Evolutionary conservation across 495 filamentous ascomycete genomes (phyloP).

Genomic region (Ramalina intermedia): DNA sequence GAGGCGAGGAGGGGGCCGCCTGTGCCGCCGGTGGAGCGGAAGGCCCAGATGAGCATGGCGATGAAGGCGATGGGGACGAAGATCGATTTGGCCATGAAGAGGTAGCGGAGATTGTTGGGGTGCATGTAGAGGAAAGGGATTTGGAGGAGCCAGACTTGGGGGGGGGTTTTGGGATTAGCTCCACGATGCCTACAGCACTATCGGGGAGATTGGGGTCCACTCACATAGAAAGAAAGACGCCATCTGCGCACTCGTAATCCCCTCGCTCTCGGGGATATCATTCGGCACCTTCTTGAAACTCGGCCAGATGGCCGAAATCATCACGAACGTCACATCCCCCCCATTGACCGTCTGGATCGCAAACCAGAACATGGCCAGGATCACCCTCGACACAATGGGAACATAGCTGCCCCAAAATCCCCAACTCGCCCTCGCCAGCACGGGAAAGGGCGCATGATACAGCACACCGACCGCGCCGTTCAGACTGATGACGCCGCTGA

Average conservation of each 20-base stretch:
- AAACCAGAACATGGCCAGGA: conserved; percentile 60
- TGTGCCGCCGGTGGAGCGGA: conserved; percentile 15
- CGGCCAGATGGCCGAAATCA: conserved; percentile 57
- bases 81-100: conserved; percentile 30
- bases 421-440: conserved; percentile 50
- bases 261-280: conserved; percentile 37
- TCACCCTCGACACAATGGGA: conserved; percentile 48
- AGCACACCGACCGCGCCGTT: conserved; percentile 50
- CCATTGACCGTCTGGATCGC: conserved; percentile 56
- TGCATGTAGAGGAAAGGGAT: conserved; percentile 34
- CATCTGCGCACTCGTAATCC: conserved; percentile 52
- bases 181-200: not conserved
- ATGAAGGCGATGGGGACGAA: conserved; percentile 34
- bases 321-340: conserved; percentile 47
- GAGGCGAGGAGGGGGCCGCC: conserved; percentile 10
- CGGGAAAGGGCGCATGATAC: conserved; percentile 54
- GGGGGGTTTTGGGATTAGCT: too few species aligned
- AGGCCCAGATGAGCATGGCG: conserved; percentile 35
- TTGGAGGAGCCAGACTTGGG: conserved; percentile 25
- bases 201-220: not conserved
- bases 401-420: conserved; percentile 59
- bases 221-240: conserved; percentile 45
- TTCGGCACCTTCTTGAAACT: conserved; percentile 42
- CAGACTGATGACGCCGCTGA: conserved; percentile 46
- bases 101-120: conserved; percentile 30